Evolutionary conservation across 2,329 filamentous ascomycete genomes (phyloP).

Genomic region (Fusarium ramigenum): DNA sequence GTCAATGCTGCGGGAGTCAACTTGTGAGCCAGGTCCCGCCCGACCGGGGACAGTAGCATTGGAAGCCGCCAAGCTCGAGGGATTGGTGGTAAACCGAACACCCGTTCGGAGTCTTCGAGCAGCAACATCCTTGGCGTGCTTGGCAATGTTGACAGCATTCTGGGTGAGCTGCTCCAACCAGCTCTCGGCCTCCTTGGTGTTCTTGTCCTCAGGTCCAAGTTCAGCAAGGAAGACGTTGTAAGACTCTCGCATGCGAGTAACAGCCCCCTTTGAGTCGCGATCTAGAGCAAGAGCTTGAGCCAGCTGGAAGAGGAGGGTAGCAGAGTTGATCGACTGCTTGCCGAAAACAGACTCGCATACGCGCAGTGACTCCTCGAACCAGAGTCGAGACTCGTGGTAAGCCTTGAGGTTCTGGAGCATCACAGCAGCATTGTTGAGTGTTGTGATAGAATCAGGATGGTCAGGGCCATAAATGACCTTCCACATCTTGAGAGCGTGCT

Average conservation of each 20-base stretch:
- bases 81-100: slow-evolving; percentile 68
- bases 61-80: slow-evolving; percentile 41
- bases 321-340: slow-evolving; percentile 88
- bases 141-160: slow-evolving; percentile 93
- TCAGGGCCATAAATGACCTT: slow-evolving; percentile 94
- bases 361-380: slow-evolving; percentile 93
- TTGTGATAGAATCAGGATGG: slow-evolving; percentile 97
- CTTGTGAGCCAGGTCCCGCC: slow-evolving; percentile 44
- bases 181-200: slow-evolving; percentile 96
- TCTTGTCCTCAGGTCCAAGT: slow-evolving; percentile 90
- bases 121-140: slow-evolving; percentile 89
- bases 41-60: slow-evolving; percentile 48
- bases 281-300: slow-evolving; percentile 96
- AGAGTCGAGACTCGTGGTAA: slow-evolving; percentile 92
- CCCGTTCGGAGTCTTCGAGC: slow-evolving; percentile 75
- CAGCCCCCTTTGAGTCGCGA: slow-evolving; percentile 90
- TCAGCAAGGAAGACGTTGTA: slow-evolving; percentile 93
- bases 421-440: slow-evolving; percentile 97
- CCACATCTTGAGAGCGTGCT: slow-evolving; percentile 94
- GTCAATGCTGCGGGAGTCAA: slow-evolving; percentile 88
- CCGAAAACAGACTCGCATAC: slow-evolving; percentile 93
- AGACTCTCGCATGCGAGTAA: slow-evolving; percentile 93
- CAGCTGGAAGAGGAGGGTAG: slow-evolving; percentile 95
- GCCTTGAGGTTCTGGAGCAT: slow-evolving; percentile 97
- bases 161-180: slow-evolving; percentile 97